phyloP scores from a whole-genome alignment of 352 stramenopile genomes.

The Elongisporangium undulatum region DNA sequence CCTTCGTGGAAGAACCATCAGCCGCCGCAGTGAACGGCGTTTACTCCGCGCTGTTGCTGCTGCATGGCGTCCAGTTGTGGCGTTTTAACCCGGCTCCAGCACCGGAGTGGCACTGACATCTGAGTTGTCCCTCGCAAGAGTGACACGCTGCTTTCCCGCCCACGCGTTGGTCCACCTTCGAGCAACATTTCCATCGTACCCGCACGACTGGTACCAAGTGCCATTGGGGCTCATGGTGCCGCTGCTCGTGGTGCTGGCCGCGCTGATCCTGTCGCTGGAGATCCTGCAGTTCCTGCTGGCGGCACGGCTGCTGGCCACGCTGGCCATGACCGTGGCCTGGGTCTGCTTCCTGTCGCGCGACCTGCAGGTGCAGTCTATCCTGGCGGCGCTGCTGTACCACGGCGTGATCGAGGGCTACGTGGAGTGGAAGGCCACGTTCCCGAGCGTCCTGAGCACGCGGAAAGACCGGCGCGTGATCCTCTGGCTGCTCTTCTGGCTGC shows the following conservation, averaged over 20 bases:
- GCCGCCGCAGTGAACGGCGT: neutral
- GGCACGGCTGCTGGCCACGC: slow-evolving; percentile 30
- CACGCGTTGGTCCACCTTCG: neutral
- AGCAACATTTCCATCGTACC: neutral
- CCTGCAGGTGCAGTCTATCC: slow-evolving; percentile 39
- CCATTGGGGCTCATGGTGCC: slow-evolving; percentile 20
- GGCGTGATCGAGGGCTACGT: slow-evolving; percentile 22
- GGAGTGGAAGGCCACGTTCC: slow-evolving; percentile 30
- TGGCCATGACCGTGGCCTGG: slow-evolving; percentile 38
- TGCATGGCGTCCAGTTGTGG: neutral
- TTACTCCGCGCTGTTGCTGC: neutral
- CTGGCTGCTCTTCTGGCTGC: slow-evolving; percentile 50
- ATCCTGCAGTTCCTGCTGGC: slow-evolving; percentile 47
- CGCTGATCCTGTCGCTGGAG: slow-evolving; percentile 54
- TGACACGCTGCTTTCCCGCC: neutral
- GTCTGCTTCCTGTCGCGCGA: slow-evolving; percentile 18
- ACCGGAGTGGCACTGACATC: neutral
- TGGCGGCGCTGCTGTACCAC: slow-evolving; percentile 41
- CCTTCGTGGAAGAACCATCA: neutral
- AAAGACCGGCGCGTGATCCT: slow-evolving; percentile 35
- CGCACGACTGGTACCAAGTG: neutral
- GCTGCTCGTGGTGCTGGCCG: slow-evolving; percentile 38
- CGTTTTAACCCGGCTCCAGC: too few species aligned
- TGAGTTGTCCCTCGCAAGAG: neutral
- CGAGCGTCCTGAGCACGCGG: slow-evolving; percentile 21